Percentiles rank a stretch among this genome's conserved stretches.
Conservation (phyloP, 1,139 yeast genomes). For the Geotrichum carabidarum region DNA sequence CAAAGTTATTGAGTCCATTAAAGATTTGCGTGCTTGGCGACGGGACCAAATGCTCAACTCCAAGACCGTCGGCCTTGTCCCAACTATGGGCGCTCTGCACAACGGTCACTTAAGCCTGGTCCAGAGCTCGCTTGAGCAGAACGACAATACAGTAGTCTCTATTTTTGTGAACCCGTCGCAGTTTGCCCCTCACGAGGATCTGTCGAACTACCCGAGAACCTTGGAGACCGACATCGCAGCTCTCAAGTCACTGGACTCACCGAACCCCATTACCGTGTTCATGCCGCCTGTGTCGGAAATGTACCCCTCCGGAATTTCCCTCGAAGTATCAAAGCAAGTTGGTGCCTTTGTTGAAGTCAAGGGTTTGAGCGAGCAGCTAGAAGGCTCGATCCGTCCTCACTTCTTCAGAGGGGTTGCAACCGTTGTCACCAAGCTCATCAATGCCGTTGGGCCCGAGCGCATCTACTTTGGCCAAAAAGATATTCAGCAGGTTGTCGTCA, state of each 20-base stretch:
- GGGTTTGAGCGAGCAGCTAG: constrained; percentile 81
- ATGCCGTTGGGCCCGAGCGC: constrained; percentile 62
- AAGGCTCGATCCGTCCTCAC: constrained; percentile 81
- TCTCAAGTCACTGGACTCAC: constrained; percentile 36
- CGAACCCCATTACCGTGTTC: constrained; percentile 58
- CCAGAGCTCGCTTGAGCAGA: constrained; percentile 48
- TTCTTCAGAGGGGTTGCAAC: constrained; percentile 97
- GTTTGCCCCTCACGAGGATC: constrained; percentile 89
- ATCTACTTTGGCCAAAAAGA: constrained; percentile 96
- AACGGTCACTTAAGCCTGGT: constrained; percentile 52
- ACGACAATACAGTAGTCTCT: constrained; percentile 72
- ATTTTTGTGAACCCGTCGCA: constrained; percentile 95
- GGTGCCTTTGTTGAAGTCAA: constrained; percentile 83
- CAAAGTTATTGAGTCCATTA: constrained; percentile 47
- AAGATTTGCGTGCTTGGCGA: constrained; percentile 58
- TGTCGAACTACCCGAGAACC: constrained; percentile 81
- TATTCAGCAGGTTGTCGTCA: constrained; percentile 84
- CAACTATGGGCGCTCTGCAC: constrained; percentile 85
- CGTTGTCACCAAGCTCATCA: constrained; percentile 77
- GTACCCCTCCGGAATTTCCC: constrained; percentile 82
- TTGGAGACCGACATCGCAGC: constrained; percentile 57
- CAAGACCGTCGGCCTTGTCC: constrained; percentile 63
- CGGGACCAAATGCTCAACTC: constrained; percentile 40
- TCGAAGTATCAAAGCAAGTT: constrained; percentile 54
- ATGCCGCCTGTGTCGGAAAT: constrained; percentile 76